Percentiles rank a stretch among this genome's conserved stretches.
These are phyloP conservation scores for Cerioporus squamosus DNA, from an alignment of 1,284 basidiomycete species.

Conservation along the genomic window DNA sequence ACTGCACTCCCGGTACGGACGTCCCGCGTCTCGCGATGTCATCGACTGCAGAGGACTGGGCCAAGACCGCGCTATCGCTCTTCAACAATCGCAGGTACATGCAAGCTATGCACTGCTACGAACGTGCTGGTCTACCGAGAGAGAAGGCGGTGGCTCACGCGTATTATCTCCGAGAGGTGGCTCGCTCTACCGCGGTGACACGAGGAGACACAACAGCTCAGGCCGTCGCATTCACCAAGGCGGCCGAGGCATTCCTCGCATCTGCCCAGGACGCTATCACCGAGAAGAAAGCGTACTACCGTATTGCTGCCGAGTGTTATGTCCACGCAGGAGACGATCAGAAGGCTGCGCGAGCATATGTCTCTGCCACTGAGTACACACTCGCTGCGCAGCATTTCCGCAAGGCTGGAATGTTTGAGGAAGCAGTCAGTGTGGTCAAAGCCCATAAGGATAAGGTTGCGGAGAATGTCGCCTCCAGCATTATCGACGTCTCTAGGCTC, in stretches of 20 bases:
- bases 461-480: slow-evolving; percentile 38
- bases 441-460: slow-evolving; percentile 38
- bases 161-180: slow-evolving; percentile 47
- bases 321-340: slow-evolving; percentile 42
- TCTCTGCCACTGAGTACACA: slow-evolving; percentile 39
- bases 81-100: slow-evolving; percentile 59
- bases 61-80: slow-evolving; percentile 48
- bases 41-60: slow-evolving; percentile 52
- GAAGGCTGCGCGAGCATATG: slow-evolving; percentile 36
- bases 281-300: slow-evolving; percentile 43
- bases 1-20: slow-evolving; percentile 44
- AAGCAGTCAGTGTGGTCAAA: slow-evolving; percentile 54
- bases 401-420: slow-evolving; percentile 51
- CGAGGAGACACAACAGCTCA: neutral
- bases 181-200: slow-evolving; percentile 26
- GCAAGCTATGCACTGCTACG: slow-evolving; percentile 67
- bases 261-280: slow-evolving; percentile 37
- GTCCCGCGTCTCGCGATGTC: slow-evolving; percentile 49
- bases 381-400: slow-evolving; percentile 51
- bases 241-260: slow-evolving; percentile 51
- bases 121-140: slow-evolving; percentile 50
- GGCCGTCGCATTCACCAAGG: slow-evolving; percentile 42
- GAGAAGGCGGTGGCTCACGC: slow-evolving; percentile 52
- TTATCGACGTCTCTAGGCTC: slow-evolving; percentile 54
- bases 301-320: slow-evolving; percentile 58